Conservation (phyloP, 2,329 filamentous ascomycete species). For the Epichloe brachyelytri region DNA sequence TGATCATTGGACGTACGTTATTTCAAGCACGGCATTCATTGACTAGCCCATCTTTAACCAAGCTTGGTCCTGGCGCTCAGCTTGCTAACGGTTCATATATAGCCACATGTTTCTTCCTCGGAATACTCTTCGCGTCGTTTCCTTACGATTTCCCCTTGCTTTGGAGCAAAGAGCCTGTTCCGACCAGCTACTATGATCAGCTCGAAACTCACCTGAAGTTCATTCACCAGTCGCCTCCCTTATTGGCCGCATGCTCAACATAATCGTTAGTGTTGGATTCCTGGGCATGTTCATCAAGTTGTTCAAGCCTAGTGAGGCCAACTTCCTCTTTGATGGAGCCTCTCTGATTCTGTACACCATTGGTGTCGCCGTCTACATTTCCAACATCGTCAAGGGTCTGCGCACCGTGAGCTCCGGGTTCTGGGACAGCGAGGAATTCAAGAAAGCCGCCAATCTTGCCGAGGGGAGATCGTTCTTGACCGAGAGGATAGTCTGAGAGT, state of each 20-base stretch:
- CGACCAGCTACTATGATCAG: slow-evolving; percentile 61
- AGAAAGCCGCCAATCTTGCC: slow-evolving; percentile 25
- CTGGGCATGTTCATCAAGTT: slow-evolving; percentile 87
- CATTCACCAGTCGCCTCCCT: slow-evolving; percentile 85
- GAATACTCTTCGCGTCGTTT: slow-evolving; percentile 91
- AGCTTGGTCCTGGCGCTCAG: not conserved
- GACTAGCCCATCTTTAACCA: slow-evolving; percentile 2
- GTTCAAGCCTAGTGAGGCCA: slow-evolving; percentile 84
- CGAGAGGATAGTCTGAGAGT: slow-evolving; percentile 86
- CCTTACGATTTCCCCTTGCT: slow-evolving; percentile 91
- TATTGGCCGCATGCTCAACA: slow-evolving; percentile 86
- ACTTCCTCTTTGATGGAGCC: slow-evolving; percentile 86
- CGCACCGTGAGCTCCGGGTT: slow-evolving; percentile 64
- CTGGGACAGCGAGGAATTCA: slow-evolving; percentile 35
- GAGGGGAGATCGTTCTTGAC: slow-evolving; percentile 56
- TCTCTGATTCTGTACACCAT: slow-evolving; percentile 73
- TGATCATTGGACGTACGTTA: slow-evolving; percentile 84
- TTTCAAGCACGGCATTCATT: not conserved
- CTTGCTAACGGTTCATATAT: slow-evolving; percentile 2
- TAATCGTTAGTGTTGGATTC: slow-evolving; percentile 78
- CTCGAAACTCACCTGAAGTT: slow-evolving; percentile 85
- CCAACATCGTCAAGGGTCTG: slow-evolving; percentile 93
- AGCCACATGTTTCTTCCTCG: slow-evolving; percentile 95
- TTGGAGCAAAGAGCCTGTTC: slow-evolving; percentile 56
- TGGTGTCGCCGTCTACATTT: slow-evolving; percentile 82